Evolutionary conservation across 495 filamentous ascomycete species (phyloP), one percentile per base, ranked within the genome.

Genomic region (Talaromyces trachyspermus): DNA sequence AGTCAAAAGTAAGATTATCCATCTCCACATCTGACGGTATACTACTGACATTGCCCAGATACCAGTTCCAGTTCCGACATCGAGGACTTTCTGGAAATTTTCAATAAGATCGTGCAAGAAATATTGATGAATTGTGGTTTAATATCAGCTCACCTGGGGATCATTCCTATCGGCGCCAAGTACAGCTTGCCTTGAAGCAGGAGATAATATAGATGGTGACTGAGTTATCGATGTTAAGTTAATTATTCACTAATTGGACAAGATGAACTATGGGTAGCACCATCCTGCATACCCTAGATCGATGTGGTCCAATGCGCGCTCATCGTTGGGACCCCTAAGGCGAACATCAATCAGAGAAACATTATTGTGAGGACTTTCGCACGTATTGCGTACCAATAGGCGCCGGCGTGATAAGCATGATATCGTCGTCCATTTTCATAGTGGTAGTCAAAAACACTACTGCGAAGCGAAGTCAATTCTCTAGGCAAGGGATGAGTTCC

Each of bases 51-150:
- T 72, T 17, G 74, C 65, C 74, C 76, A 80, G 7, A 75, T 63
- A 4, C 79, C 77, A 2, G 76, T 79, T 5, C 76, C 76, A 1
- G 67, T 77, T 24, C 77, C 76, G n/a, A 80, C 52, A 49, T 80
- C 76, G 17, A 79, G 50, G 15, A 75, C 70, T 9, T 54, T 58
- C 42, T 63, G 46, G n/a, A n/a, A n/a, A n/a, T n/a, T n/a, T n/a
- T n/a, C n/a, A n/a, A n/a, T n/a, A n/a, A n/a, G n/a, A n/a, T n/a
- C n/a, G n/a, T n/a, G n/a, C n/a, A n/a, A n/a, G n/a, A n/a, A n/a
- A n/a, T n/a, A n/a, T n/a, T n/a, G n/a, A n/a, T n/a, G n/a, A n/a
- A n/a, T n/a, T n/a, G n/a, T n/a, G n/a, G n/a, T n/a, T n/a, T n/a
- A n/a, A n/a, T n/a, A 75, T 54, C 11, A 61, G 63, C 49, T 14